These are phyloP conservation scores for Streptanthus diversifolius DNA, from an alignment of 345 rosid species.

Conservation along the genomic window DNA sequence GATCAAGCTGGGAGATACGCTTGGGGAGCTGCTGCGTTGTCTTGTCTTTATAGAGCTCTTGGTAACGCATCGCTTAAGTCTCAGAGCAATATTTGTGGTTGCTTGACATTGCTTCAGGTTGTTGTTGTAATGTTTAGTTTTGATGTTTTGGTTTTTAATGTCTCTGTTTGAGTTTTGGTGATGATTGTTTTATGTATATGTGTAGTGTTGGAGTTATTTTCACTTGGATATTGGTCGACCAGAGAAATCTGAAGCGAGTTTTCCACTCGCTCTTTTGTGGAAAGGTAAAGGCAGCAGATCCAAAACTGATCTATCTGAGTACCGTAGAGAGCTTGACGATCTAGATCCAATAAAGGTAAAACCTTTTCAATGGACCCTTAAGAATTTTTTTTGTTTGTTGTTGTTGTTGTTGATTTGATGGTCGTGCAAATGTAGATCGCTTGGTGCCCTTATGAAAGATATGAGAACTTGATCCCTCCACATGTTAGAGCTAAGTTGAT, in stretches of 20 bases:
- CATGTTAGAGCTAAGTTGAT: slow-evolving; percentile 38
- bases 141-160: neutral
- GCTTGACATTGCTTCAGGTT: slow-evolving; percentile 77
- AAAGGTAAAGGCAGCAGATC: slow-evolving; percentile 68
- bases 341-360: slow-evolving; percentile 56
- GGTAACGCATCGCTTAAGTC: slow-evolving; percentile 73
- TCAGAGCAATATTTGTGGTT: slow-evolving; percentile 72
- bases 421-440: slow-evolving; percentile 22
- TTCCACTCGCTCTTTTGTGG: slow-evolving; percentile 67
- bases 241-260: slow-evolving; percentile 46
- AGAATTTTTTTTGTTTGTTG: neutral
- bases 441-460: slow-evolving; percentile 60
- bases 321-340: slow-evolving; percentile 60
- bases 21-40: slow-evolving; percentile 76
- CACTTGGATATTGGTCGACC: slow-evolving; percentile 65
- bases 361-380: neutral
- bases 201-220: slow-evolving; percentile 78
- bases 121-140: slow-evolving; percentile 17
- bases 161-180: neutral
- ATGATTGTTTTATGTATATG: neutral
- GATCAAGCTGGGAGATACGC: slow-evolving; percentile 67
- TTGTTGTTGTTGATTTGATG: neutral
- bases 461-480: slow-evolving; percentile 55
- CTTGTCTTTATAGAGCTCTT: slow-evolving; percentile 45
- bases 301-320: slow-evolving; percentile 54